These are phyloP conservation scores for Starmera pachycereana DNA, from an alignment of 805 yeast species.

Conservation along the genomic window DNA sequence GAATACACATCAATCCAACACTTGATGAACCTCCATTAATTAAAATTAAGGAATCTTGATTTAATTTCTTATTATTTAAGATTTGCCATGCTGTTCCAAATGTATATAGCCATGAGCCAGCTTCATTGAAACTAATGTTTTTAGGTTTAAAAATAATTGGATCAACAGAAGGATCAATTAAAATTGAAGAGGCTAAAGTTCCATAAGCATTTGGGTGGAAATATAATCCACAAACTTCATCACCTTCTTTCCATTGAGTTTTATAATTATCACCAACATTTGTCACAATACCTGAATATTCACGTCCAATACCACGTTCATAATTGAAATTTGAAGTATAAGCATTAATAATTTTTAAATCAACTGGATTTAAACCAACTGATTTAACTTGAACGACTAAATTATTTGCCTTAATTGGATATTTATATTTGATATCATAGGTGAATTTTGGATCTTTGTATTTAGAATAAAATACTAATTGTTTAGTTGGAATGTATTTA, in stretches of 20 bases:
- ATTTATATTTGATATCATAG: constrained; percentile 39
- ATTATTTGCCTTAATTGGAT: constrained; percentile 37
- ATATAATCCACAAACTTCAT: constrained; percentile 52
- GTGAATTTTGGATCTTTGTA: constrained; percentile 31
- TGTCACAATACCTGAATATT: constrained; percentile 50
- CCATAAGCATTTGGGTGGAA: constrained; percentile 47
- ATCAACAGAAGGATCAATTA: constrained; percentile 44
- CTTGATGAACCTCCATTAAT: constrained; percentile 71
- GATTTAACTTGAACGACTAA: constrained; percentile 49
- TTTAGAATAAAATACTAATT: constrained; percentile 30
- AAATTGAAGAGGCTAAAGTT: constrained; percentile 43
- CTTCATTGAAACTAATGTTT: constrained; percentile 36
- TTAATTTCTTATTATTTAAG: constrained; percentile 25
- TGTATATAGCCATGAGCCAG: constrained; percentile 55
- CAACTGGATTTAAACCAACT: constrained; percentile 58
- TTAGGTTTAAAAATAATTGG: constrained; percentile 36
- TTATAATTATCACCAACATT: constrained; percentile 41
- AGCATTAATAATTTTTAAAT: constrained; percentile 47
- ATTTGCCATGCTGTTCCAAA: constrained; percentile 52
- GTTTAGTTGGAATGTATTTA: constrained; percentile 38
- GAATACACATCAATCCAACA: constrained; percentile 57
- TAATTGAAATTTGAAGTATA: constrained; percentile 41
- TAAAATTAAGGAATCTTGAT: constrained; percentile 38
- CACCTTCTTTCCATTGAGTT: constrained; percentile 40
- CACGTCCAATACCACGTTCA: constrained; percentile 61